Conservation (phyloP, 495 filamentous ascomycete genomes). For the Astrothelium subdiscretum region DNA sequence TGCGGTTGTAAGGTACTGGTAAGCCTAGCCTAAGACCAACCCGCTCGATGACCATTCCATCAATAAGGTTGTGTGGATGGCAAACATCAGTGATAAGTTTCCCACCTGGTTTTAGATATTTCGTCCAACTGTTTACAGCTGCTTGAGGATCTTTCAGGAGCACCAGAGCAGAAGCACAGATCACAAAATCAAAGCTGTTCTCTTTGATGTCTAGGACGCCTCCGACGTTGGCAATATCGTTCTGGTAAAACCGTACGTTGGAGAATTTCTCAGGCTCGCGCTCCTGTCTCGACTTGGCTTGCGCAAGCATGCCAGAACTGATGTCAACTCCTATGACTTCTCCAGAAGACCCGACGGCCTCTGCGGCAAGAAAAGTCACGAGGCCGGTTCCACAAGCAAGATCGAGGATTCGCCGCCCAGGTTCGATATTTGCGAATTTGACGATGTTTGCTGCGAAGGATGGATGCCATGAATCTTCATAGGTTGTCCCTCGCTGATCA, state of each 20-base stretch:
- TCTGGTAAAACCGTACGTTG: constrained; percentile 23
- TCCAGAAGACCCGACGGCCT: constrained; percentile 25
- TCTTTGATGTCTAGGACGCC: constrained; percentile 12
- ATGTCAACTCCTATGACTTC: constrained; percentile 35
- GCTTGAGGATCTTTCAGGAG: constrained; percentile 24
- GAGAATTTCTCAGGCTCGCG: constrained; percentile 13
- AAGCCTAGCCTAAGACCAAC: constrained; percentile 5
- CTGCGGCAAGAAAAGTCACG: constrained; percentile 25
- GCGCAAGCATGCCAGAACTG: constrained; percentile 26
- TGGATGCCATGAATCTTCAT: constrained; percentile 21
- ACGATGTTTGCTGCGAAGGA: constrained; percentile 15
- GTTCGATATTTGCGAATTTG: constrained; percentile 10
- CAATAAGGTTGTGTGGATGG: constrained; percentile 6
- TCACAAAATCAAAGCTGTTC: constrained; percentile 29
- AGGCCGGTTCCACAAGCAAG: constrained; percentile 37
- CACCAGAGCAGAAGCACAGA: constrained; percentile 27
- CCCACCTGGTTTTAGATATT: constrained; percentile 27
- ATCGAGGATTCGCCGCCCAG: constrained; percentile 31
- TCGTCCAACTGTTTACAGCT: constrained; percentile 26
- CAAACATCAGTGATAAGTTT: constrained; percentile 17
- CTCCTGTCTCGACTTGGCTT: constrained; percentile 22
- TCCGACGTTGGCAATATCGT: constrained; percentile 30
- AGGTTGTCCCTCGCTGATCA: constrained; percentile 8
- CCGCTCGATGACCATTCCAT: constrained; percentile 9
- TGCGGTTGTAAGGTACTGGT: constrained; percentile 8